Conservation (phyloP, 164 flowering plant genomes). For the Aristolochia contorta region DNA sequence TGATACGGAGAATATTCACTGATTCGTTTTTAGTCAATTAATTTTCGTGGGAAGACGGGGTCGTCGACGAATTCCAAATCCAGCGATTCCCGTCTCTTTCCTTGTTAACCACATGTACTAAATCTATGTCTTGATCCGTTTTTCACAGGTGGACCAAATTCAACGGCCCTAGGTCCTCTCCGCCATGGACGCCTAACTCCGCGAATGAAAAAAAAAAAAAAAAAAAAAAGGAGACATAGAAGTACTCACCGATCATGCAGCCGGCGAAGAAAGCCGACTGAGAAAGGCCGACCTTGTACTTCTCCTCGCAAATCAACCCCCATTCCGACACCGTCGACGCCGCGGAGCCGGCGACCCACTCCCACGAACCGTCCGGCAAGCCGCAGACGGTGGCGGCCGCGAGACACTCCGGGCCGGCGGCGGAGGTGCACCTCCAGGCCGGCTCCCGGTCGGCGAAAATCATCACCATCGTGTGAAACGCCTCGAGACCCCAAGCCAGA, state of each 20-base stretch:
- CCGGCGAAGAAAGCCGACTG: slow-evolving; percentile 84
- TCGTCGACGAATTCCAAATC: too few relatives aligned
- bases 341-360: slow-evolving; percentile 57
- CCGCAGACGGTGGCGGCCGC: slow-evolving; percentile 29
- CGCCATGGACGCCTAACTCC: not conserved
- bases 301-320: slow-evolving; percentile 65
- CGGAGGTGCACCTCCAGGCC: slow-evolving; percentile 36
- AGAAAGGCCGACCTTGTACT: slow-evolving; percentile 74
- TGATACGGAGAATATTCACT: too few relatives aligned
- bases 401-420: slow-evolving; percentile 1
- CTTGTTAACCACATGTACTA: not conserved
- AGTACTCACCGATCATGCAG: slow-evolving; percentile 75
- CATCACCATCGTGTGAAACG: slow-evolving; percentile 93
- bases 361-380: slow-evolving; percentile 62
- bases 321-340: slow-evolving; percentile 72
- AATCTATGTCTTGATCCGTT: too few relatives aligned
- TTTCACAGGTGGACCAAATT: too few relatives aligned
- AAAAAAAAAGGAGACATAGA: not conserved
- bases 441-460: slow-evolving; percentile 93
- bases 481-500: slow-evolving; percentile 86
- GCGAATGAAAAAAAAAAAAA: not conserved
- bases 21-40: too few relatives aligned
- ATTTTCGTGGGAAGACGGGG: not conserved
- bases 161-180: too few relatives aligned
- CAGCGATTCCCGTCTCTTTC: not conserved